phyloP scores from a whole-genome alignment of 2,329 filamentous ascomycete species.

The Pyricularia pennisetigena region DNA sequence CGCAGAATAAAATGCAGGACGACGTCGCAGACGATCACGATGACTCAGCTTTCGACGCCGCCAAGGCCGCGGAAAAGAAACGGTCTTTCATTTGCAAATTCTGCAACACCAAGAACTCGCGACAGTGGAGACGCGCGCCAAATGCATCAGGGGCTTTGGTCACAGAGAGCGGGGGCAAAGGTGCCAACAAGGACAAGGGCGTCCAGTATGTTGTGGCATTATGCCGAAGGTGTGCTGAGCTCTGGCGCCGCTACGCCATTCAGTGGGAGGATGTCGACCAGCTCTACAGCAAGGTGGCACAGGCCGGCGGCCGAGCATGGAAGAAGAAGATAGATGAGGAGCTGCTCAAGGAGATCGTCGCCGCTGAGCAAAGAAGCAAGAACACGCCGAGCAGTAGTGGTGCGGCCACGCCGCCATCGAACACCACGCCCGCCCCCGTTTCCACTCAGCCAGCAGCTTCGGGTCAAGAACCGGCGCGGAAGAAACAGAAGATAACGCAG shows the following conservation, averaged over 20 bases:
- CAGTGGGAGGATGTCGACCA: slow-evolving; percentile 94
- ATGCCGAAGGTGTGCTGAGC: slow-evolving; percentile 79
- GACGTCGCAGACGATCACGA: slow-evolving; percentile 89
- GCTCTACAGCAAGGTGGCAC: slow-evolving; percentile 74
- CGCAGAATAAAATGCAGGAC: slow-evolving; percentile 66
- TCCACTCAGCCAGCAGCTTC: slow-evolving; percentile 13
- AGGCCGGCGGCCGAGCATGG: slow-evolving; percentile 71
- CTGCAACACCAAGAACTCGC: slow-evolving; percentile 67
- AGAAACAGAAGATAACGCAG: slow-evolving; percentile 46
- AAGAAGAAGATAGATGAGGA: slow-evolving; percentile 91
- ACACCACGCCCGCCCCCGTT: slow-evolving; percentile 14
- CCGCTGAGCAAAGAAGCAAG: slow-evolving; percentile 49
- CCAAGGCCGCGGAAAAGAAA: slow-evolving; percentile 72
- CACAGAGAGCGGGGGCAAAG: slow-evolving; percentile 54
- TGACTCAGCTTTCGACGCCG: slow-evolving; percentile 89
- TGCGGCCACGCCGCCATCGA: slow-evolving; percentile 15
- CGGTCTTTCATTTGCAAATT: slow-evolving; percentile 90
- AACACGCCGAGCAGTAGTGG: slow-evolving; percentile 12
- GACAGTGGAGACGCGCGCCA: slow-evolving; percentile 88
- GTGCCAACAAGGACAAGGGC: slow-evolving; percentile 67
- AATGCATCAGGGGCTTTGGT: slow-evolving; percentile 63
- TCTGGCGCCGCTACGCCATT: slow-evolving; percentile 94
- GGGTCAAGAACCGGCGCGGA: slow-evolving; percentile 46
- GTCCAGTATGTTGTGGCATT: slow-evolving; percentile 69
- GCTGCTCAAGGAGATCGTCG: slow-evolving; percentile 61